Conservation (phyloP, 2,329 filamentous ascomycete species). For the Microsporum ferrugineum region DNA sequence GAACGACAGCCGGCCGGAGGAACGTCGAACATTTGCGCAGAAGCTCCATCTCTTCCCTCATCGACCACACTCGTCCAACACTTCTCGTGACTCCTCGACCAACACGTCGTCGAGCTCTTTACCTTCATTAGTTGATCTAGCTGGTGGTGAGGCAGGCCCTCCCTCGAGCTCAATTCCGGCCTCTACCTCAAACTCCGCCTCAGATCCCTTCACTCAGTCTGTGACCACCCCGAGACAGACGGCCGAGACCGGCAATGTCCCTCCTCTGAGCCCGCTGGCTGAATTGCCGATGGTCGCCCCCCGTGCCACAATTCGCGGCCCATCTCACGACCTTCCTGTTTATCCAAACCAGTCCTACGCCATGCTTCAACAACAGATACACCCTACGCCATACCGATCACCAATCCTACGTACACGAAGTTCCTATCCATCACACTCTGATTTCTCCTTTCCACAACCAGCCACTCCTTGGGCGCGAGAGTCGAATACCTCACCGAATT, state of each 20-base stretch:
- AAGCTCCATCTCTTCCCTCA: constrained; percentile 13
- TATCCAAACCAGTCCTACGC: constrained; percentile 41
- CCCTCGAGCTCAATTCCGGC: constrained; percentile 2
- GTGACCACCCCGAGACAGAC: constrained; percentile 1
- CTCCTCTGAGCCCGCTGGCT: constrained; percentile 13
- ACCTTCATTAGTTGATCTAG: constrained; percentile 16
- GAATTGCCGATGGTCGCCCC: constrained; percentile 13
- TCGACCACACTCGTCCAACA: constrained; percentile 24
- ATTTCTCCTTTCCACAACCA: constrained; percentile 19
- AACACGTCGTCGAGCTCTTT: constrained; percentile 35
- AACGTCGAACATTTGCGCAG: constrained; percentile 13
- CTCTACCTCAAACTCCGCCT: constrained; percentile 5
- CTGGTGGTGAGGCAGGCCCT: constrained; percentile 17
- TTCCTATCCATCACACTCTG: constrained; percentile 33
- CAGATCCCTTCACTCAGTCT: neutral
- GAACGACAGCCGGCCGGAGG: constrained; percentile 12
- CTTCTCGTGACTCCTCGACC: constrained; percentile 27
- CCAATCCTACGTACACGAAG: constrained; percentile 32
- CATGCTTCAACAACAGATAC: constrained; percentile 34
- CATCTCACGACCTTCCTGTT: constrained; percentile 29
- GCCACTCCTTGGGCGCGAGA: constrained; percentile 16
- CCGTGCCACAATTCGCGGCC: constrained; percentile 12
- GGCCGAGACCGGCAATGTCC: constrained; percentile 8
- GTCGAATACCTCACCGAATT: constrained; percentile 17
- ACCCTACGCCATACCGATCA: constrained; percentile 30